Base-by-base conservation (phyloP, 2,329 filamentous ascomycete genomes). In the Metarhizium brunneum region DNA sequence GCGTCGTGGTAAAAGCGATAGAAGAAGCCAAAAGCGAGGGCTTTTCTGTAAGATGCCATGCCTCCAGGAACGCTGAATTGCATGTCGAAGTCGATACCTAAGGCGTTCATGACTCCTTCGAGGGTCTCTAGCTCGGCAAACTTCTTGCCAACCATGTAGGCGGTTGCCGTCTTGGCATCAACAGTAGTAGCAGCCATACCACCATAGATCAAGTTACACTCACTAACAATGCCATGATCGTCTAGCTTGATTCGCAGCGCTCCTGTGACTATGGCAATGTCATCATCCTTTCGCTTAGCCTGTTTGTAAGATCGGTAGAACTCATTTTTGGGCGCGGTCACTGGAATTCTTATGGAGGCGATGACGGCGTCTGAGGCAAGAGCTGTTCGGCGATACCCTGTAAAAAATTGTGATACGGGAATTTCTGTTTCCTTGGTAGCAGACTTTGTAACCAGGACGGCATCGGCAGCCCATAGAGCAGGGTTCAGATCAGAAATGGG, bases 401-500 rank as follows among this genome's bases (percentile, higher is more conserved):
- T 92, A 77, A 97, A 99, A 70, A 97, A 97, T 3, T 87, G 79
- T 0, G 84, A 81, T 88, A 97, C 95, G 2, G 90, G 90, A n/a
- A 97, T 90, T 60, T 95, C 87, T 0, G 79, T 88, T 56, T 88
- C 88, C 61, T 85, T 78, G 0, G 78, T 79, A 4, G 87, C 73
- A 0, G 89, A 92, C 67, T 88, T 94, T 4, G 92, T 90, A 20
- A 96, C 77, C 4, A 97, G 72, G 0, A 87, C 84, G 1, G 90
- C 87, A 61, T 92, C 90, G 1, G 90, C 87, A 3, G 90, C 92
- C 68, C 96, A 88, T 52, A 99, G 85, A 0, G 96, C 90, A 0
- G 94, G 94, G 65, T 97, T 99, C 48, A 99, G 73, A 74, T 99
- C 94, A 0, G 92, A 96, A 49, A 97, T 99, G 0, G 94, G 94